Conservation (phyloP, 768 basidiomycete species). For the Boletus vinaceobasis region DNA sequence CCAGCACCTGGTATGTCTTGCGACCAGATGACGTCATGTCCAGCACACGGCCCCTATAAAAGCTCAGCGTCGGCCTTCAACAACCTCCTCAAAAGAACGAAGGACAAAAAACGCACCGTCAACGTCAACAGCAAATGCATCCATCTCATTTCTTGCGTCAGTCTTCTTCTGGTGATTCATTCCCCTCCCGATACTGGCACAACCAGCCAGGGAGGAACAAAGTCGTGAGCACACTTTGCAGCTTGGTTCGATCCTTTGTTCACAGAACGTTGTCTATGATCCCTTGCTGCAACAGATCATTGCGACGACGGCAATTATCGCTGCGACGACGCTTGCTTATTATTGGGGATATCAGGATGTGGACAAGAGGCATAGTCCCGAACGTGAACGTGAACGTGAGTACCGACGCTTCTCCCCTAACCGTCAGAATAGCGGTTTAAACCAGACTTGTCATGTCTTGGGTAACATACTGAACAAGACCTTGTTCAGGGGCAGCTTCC, state of each 20-base stretch:
- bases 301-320: conserved; percentile 25
- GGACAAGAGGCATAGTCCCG: conserved; percentile 28
- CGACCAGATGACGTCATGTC: conserved; percentile 28
- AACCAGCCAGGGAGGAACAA: conserved; percentile 33
- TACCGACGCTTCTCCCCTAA: background rate
- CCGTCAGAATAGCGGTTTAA: no score
- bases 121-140: conserved; percentile 16
- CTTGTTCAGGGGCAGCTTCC: conserved; percentile 8
- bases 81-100: background rate
- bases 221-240: conserved; percentile 21
- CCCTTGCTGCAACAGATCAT: conserved; percentile 24
- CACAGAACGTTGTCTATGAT: background rate
- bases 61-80: conserved; percentile 16
- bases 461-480: background rate
- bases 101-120: background rate
- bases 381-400: conserved; percentile 26
- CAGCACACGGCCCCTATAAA: conserved; percentile 21
- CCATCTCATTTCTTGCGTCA: conserved; percentile 22
- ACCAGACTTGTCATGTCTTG: background rate
- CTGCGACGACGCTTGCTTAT: conserved; percentile 31
- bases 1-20: no score
- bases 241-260: no score
- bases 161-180: conserved; percentile 23
- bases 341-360: conserved; percentile 37
- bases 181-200: conserved; percentile 32